A percentile compares a stretch with the other conserved stretches of the same genome.
These are phyloP conservation scores for Coniosporium uncinatum DNA, from an alignment of 2,329 filamentous ascomycete species.

Conservation along the genomic window DNA sequence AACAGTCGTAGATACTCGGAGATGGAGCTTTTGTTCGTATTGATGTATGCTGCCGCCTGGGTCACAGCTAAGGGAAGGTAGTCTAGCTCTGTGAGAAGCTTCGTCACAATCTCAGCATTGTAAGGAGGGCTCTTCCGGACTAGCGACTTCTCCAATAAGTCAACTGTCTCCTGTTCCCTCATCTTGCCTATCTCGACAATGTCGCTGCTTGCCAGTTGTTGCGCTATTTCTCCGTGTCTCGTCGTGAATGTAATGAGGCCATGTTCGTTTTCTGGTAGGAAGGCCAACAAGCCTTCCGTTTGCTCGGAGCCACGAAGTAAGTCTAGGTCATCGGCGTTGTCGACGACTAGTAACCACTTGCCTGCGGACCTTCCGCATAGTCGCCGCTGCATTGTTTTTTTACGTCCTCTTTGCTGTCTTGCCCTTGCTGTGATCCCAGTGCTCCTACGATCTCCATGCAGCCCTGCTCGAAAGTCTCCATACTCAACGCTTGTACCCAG, in stretches of 20 bases:
- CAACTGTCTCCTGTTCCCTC: constrained; percentile 5
- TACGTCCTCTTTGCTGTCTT: constrained; percentile 12
- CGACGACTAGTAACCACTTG: constrained; percentile 13
- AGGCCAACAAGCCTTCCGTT: constrained; percentile 7
- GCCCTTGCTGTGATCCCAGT: constrained; percentile 8
- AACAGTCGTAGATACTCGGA: constrained; percentile 9
- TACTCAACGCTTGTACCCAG: constrained; percentile 12
- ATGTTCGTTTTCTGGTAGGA: constrained; percentile 9
- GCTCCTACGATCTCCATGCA: constrained; percentile 7
- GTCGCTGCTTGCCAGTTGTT: constrained; percentile 7
- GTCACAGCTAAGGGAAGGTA: constrained; percentile 13
- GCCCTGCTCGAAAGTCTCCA: constrained; percentile 10
- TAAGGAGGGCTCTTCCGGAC: constrained; percentile 1
- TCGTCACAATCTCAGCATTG: constrained; percentile 1
- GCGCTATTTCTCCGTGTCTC: constrained; percentile 8
- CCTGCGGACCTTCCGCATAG: constrained; percentile 12
- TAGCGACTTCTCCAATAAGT: constrained; percentile 8
- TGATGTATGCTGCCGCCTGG: constrained; percentile 15
- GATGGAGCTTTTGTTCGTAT: constrained; percentile 9
- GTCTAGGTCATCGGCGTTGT: constrained; percentile 13
- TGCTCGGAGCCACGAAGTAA: constrained; percentile 4
- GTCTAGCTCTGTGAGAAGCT: constrained; percentile 10
- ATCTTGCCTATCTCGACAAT: constrained; percentile 9
- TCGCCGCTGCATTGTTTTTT: constrained; percentile 14
- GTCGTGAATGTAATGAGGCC: constrained; percentile 13